These are phyloP conservation scores for Dictyostelium intermedium DNA, from an alignment of 78 protist species.

Conservation along the genomic window DNA sequence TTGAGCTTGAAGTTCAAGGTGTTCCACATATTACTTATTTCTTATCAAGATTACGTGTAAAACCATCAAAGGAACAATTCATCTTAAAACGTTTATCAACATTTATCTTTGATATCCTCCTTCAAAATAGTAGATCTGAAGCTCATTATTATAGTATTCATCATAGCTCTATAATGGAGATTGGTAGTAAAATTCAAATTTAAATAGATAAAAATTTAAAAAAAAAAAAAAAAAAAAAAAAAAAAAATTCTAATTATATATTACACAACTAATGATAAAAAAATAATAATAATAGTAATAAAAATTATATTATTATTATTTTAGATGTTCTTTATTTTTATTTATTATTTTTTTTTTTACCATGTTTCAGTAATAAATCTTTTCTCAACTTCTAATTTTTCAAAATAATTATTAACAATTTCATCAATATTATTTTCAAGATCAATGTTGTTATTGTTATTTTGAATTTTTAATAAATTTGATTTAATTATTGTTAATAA, in stretches of 20 bases:
- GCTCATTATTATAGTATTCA: background rate
- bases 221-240: background rate
- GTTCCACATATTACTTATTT: background rate
- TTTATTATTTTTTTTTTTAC: too few relatives aligned
- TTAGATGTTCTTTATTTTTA: too few relatives aligned
- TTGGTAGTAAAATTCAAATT: conserved; percentile 6
- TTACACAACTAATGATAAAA: background rate
- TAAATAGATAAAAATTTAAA: background rate
- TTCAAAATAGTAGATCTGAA: background rate
- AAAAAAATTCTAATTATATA: background rate
- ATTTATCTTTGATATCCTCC: background rate
- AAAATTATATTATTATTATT: background rate
- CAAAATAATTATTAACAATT: conserved; percentile 34
- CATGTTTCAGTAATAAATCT: conserved; percentile 76
- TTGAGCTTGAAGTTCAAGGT: background rate
- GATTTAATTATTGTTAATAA: conserved; percentile 61
- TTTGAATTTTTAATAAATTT: background rate
- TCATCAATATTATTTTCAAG: background rate
- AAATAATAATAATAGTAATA: too few relatives aligned
- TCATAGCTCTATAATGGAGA: background rate
- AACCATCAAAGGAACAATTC: background rate
- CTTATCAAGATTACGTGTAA: background rate
- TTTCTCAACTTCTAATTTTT: conserved; percentile 44
- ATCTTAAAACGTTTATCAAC: background rate
- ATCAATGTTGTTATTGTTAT: too few relatives aligned